A percentile compares a stretch with the other conserved stretches of the same genome.
Evolutionary conservation across 345 rosid genomes (phyloP).

Genomic region (Ceriops zippeliana): DNA sequence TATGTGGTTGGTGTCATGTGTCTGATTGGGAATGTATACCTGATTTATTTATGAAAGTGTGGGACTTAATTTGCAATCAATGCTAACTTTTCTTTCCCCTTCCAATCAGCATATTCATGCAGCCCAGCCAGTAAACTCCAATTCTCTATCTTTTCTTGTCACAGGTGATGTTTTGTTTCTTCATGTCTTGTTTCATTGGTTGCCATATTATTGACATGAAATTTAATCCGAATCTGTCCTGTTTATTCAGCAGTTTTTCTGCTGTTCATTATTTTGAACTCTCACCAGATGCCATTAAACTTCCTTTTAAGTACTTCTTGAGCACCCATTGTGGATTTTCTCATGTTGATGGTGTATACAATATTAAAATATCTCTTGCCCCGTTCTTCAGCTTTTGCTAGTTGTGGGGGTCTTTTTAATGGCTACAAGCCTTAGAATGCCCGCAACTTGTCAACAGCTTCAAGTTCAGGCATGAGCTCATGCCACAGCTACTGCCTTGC

Average conservation of each 20-base stretch:
- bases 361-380: background rate
- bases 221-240: conserved; percentile 11
- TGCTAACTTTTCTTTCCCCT: background rate
- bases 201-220: background rate
- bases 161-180: conserved; percentile 49
- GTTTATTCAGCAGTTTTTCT: conserved; percentile 60
- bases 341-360: background rate
- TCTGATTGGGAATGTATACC: too few species aligned
- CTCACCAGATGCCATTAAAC: conserved; percentile 90
- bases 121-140: conserved; percentile 74
- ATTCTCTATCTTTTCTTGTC: conserved; percentile 86
- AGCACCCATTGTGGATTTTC: background rate
- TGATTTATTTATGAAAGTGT: background rate
- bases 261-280: conserved; percentile 90
- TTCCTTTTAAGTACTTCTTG: conserved; percentile 58
- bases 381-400: conserved; percentile 68
- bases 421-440: conserved; percentile 90
- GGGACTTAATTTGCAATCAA: background rate
- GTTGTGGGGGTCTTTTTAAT: conserved; percentile 85
- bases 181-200: conserved; percentile 4
- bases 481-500: conserved; percentile 80
- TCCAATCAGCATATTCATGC: conserved; percentile 71
- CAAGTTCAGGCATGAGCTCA: conserved; percentile 96
- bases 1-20: too few species aligned
- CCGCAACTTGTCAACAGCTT: conserved; percentile 89